These are phyloP conservation scores for Pyrenophora graminea DNA, from an alignment of 2,329 filamentous ascomycete genomes.

Conservation along the genomic window DNA sequence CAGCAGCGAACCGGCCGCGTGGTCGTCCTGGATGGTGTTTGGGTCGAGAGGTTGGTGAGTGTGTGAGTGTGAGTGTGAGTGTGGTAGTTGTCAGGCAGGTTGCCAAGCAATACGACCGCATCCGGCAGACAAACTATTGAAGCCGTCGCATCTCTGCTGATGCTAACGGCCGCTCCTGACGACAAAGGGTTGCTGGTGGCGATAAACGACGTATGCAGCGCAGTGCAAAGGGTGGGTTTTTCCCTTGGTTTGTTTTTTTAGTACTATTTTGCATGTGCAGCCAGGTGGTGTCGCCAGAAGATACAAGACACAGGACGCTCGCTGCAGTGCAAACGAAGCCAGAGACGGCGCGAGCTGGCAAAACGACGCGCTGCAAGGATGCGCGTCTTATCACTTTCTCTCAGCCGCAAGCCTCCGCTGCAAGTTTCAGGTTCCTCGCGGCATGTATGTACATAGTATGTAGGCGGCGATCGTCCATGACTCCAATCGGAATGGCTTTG, in stretches of 20 bases:
- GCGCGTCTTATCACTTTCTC: neutral
- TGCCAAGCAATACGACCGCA: neutral
- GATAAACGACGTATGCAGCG: neutral
- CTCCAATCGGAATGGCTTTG: slow-evolving; percentile 8
- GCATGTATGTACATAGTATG: too few relatives aligned
- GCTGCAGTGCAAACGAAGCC: too few relatives aligned
- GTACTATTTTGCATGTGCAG: too few relatives aligned
- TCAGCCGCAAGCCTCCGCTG: too few relatives aligned
- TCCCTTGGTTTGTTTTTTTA: too few relatives aligned
- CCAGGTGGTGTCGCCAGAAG: too few relatives aligned
- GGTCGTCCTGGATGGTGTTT: neutral
- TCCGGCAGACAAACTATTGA: slow-evolving; percentile 9
- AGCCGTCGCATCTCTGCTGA: slow-evolving; percentile 5
- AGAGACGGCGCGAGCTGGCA: too few relatives aligned
- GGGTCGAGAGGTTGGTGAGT: neutral
- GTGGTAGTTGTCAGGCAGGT: neutral
- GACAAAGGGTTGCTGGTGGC: slow-evolving; percentile 1
- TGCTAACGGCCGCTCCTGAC: slow-evolving; percentile 1
- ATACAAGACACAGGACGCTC: too few relatives aligned
- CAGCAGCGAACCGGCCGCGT: neutral
- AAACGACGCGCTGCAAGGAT: neutral
- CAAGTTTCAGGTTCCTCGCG: slow-evolving; percentile 3
- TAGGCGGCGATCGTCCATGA: neutral
- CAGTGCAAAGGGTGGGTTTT: too few relatives aligned
- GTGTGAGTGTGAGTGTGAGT: neutral